phyloP scores from a whole-genome alignment of 495 filamentous ascomycete genomes.

The Thermochaetoides thermophila region DNA sequence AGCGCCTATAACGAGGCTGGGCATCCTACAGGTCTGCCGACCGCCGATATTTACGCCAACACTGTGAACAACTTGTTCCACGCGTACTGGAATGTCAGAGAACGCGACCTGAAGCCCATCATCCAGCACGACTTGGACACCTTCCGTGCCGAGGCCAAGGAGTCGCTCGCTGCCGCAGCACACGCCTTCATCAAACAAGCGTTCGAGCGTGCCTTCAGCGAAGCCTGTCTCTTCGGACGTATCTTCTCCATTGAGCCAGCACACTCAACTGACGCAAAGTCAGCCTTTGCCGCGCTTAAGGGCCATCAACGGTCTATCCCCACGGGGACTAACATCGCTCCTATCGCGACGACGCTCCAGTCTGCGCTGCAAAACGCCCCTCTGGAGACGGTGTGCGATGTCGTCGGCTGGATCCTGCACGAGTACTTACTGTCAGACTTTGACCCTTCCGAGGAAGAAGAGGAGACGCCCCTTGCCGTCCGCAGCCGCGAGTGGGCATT shows the following conservation, averaged over 20 bases:
- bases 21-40: constrained; percentile 37
- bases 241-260: constrained; percentile 36
- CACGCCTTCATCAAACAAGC: constrained; percentile 35
- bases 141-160: constrained; percentile 32
- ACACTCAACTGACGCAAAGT: constrained; percentile 25
- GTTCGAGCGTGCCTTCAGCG: constrained; percentile 34
- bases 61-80: constrained; percentile 35
- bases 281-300: constrained; percentile 29
- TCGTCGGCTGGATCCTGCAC: constrained; percentile 71
- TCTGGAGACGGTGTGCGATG: constrained; percentile 48
- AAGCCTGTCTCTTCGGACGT: constrained; percentile 29
- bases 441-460: too few species aligned
- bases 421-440: constrained; percentile 60
- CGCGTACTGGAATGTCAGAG: constrained; percentile 27
- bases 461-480: constrained; percentile 57
- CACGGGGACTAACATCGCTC: constrained; percentile 29
- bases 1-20: constrained; percentile 50
- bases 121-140: constrained; percentile 38
- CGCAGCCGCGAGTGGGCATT: constrained; percentile 50
- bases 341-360: constrained; percentile 31
- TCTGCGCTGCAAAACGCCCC: constrained; percentile 27
- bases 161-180: constrained; percentile 28
- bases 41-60: constrained; percentile 46
- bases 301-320: constrained; percentile 25
- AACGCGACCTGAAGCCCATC: constrained; percentile 37